Percentiles rank a stretch among this genome's conserved stretches.
These are phyloP conservation scores for Sesbania bispinosa DNA, from an alignment of 306 rosid genomes.

Conservation along the genomic window DNA sequence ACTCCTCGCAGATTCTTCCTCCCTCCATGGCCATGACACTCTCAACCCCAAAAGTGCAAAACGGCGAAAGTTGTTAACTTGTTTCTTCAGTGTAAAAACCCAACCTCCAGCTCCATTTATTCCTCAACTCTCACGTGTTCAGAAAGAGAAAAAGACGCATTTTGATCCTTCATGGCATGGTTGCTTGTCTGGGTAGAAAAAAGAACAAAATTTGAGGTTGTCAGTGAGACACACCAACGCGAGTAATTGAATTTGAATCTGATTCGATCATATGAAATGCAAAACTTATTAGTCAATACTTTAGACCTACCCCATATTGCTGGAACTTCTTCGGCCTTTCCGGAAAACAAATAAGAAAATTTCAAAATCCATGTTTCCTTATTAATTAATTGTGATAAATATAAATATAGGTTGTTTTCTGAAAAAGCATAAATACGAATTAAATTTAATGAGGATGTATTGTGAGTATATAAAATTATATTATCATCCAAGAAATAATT, in stretches of 20 bases:
- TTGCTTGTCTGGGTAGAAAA: not conserved
- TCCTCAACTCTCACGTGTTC: conserved; percentile 1
- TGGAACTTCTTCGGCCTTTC: conserved; percentile 22
- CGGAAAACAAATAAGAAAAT: not conserved
- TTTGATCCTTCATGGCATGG: not conserved
- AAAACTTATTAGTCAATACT: too few relatives aligned
- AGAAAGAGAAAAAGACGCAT: not conserved
- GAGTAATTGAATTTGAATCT: conserved; percentile 19
- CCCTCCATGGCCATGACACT: conserved; percentile 26
- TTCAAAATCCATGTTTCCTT: too few relatives aligned
- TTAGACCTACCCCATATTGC: too few relatives aligned
- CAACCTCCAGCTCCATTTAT: conserved; percentile 12
- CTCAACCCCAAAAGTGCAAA: not conserved
- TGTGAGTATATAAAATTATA: too few relatives aligned
- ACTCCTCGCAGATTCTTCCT: conserved; percentile 35
- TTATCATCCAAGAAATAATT: too few relatives aligned
- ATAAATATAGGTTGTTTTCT: too few relatives aligned
- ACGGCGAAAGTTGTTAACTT: not conserved
- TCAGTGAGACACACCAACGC: conserved; percentile 9
- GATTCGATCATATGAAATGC: conserved; percentile 9
- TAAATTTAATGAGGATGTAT: too few relatives aligned
- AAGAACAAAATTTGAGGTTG: conserved; percentile 5
- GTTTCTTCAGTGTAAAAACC: conserved; percentile 1
- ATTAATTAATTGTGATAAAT: too few relatives aligned
- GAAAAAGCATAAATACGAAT: too few relatives aligned